phyloP scores from a whole-genome alignment of 129 eudicot genomes.

The Centaurea solstitialis region DNA sequence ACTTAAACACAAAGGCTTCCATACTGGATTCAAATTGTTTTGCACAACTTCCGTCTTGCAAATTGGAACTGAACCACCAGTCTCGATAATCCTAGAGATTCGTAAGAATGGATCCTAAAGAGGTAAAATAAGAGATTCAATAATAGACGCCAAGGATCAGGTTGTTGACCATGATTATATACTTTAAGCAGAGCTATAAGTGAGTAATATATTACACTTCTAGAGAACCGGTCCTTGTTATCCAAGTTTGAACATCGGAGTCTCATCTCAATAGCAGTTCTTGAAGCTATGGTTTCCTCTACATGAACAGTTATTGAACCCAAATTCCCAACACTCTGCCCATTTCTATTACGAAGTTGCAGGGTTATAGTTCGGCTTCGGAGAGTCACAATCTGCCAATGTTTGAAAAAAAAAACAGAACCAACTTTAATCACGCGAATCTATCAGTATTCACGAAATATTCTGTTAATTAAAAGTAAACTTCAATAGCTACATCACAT shows the following conservation, averaged over 20 bases:
- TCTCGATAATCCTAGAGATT: constrained; percentile 77
- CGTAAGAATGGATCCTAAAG: constrained; percentile 90
- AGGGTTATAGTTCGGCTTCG: constrained; percentile 61
- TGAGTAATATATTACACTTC: constrained; percentile 63
- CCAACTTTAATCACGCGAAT: neutral
- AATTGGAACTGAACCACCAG: constrained; percentile 68
- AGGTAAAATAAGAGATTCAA: neutral
- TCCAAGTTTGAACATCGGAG: constrained; percentile 66
- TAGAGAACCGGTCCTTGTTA: constrained; percentile 85
- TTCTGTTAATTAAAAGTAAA: neutral
- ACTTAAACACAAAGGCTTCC: constrained; percentile 77
- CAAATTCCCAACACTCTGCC: constrained; percentile 40
- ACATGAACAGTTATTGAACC: constrained; percentile 81
- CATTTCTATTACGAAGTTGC: constrained; percentile 54
- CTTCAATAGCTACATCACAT: neutral
- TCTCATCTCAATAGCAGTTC: constrained; percentile 68
- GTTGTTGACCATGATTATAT: constrained; percentile 1
- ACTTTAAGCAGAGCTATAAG: neutral
- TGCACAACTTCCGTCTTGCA: constrained; percentile 93
- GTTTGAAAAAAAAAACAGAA: neutral
- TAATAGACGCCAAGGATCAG: neutral
- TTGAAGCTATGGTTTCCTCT: constrained; percentile 84
- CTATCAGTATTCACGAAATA: neutral
- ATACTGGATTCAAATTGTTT: constrained; percentile 81
- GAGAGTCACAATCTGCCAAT: constrained; percentile 74